Evolutionary conservation across 2,329 filamentous ascomycete species (phyloP).

Genomic region (Cryphonectria parasitica): DNA sequence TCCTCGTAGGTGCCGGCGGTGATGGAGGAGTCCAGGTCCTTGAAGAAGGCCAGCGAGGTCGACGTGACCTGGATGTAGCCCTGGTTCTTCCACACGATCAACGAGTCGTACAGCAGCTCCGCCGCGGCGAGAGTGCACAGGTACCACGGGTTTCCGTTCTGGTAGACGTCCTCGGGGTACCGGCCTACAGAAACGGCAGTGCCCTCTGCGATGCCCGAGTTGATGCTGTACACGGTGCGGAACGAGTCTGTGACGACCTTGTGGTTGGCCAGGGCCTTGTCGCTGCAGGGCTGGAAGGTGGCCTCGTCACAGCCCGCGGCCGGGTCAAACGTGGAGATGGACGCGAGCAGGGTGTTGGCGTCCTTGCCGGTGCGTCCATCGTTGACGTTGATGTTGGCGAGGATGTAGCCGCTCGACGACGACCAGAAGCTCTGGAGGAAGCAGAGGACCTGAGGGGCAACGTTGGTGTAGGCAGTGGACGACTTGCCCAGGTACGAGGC

Average conservation of each 20-base stretch:
- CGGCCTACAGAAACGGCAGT: slow-evolving; percentile 66
- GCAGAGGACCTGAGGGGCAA: slow-evolving; percentile 73
- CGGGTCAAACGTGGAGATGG: slow-evolving; percentile 73
- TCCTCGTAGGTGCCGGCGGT: slow-evolving; percentile 65
- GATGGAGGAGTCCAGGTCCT: slow-evolving; percentile 62
- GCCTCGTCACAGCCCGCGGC: slow-evolving; percentile 65
- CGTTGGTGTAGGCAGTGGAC: slow-evolving; percentile 62
- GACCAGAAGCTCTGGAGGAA: slow-evolving; percentile 78
- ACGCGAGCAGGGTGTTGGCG: slow-evolving; percentile 68
- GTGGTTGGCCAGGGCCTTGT: slow-evolving; percentile 72
- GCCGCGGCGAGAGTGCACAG: slow-evolving; percentile 76
- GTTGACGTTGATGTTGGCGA: slow-evolving; percentile 70
- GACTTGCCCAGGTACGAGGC: slow-evolving; percentile 65
- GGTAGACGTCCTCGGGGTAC: slow-evolving; percentile 75
- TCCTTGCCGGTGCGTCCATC: slow-evolving; percentile 70
- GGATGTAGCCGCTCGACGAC: slow-evolving; percentile 58
- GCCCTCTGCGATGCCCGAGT: slow-evolving; percentile 64
- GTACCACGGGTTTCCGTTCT: slow-evolving; percentile 82
- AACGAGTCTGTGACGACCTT: slow-evolving; percentile 78
- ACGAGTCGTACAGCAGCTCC: slow-evolving; percentile 77
- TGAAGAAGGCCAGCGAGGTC: slow-evolving; percentile 73
- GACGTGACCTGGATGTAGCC: slow-evolving; percentile 67
- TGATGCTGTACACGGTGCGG: slow-evolving; percentile 70
- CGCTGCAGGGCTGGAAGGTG: slow-evolving; percentile 80
- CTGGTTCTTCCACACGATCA: slow-evolving; percentile 69